A percentile compares a stretch with the other conserved stretches of the same genome.
These are phyloP conservation scores for Hypoxylon sp. DNA, from an alignment of 2,329 filamentous ascomycete genomes.

Conservation along the genomic window DNA sequence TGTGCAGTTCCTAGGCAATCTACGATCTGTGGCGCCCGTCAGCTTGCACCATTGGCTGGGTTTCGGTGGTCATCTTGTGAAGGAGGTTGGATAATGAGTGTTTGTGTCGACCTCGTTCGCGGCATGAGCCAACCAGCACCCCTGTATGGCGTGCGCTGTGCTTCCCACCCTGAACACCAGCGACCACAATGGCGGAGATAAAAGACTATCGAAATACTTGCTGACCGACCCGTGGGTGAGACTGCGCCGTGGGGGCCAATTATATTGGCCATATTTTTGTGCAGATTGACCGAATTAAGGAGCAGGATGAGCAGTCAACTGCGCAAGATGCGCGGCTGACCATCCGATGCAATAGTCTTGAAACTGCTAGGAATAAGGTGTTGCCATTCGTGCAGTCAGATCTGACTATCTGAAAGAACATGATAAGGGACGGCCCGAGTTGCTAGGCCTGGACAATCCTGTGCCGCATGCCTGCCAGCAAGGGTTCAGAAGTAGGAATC, in stretches of 20 bases:
- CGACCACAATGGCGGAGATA: slow-evolving; percentile 36
- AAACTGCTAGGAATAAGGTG: slow-evolving; percentile 37
- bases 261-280: slow-evolving; percentile 12
- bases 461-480: slow-evolving; percentile 42
- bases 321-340: slow-evolving; percentile 41
- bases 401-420: slow-evolving; percentile 42
- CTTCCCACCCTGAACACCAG: slow-evolving; percentile 35
- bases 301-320: slow-evolving; percentile 32
- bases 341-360: slow-evolving; percentile 32
- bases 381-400: slow-evolving; percentile 40
- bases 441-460: slow-evolving; percentile 31
- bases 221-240: slow-evolving; percentile 29
- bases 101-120: slow-evolving; percentile 20
- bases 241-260: slow-evolving; percentile 38
- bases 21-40: slow-evolving; percentile 39
- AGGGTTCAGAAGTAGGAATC: slow-evolving; percentile 28
- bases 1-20: slow-evolving; percentile 27
- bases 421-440: slow-evolving; percentile 47
- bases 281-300: slow-evolving; percentile 23
- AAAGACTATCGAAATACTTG: slow-evolving; percentile 24
- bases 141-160: slow-evolving; percentile 35
- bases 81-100: slow-evolving; percentile 24
- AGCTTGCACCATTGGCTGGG: slow-evolving; percentile 36
- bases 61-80: slow-evolving; percentile 37
- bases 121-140: slow-evolving; percentile 27